phyloP scores from a whole-genome alignment of 2,329 filamentous ascomycete genomes.

The Xylaria sp. region DNA sequence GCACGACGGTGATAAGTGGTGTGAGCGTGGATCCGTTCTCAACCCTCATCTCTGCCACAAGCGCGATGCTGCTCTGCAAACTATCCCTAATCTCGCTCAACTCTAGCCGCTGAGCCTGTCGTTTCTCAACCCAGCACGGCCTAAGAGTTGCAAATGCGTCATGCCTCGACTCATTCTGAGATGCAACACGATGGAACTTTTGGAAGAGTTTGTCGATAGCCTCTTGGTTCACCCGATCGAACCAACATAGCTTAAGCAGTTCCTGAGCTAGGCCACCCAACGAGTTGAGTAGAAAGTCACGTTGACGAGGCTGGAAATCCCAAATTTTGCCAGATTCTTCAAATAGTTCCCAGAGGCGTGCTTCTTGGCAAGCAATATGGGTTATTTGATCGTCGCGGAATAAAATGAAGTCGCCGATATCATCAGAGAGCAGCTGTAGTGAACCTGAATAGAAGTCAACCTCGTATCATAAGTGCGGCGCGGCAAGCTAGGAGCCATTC shows the following conservation, averaged over 20 bases:
- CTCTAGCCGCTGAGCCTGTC: neutral
- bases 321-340: neutral
- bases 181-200: neutral
- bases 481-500: neutral
- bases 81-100: neutral
- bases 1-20: neutral
- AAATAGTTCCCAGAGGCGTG: neutral
- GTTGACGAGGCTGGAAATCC: neutral
- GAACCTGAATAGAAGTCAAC: neutral
- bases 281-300: neutral
- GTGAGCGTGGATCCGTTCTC: neutral
- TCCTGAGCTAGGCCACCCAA: neutral
- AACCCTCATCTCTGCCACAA: neutral
- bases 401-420: neutral
- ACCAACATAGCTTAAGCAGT: neutral
- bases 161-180: neutral
- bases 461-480: neutral
- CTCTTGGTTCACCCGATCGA: neutral
- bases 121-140: neutral
- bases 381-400: neutral
- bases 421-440: neutral
- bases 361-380: neutral
- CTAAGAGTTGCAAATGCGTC: neutral
- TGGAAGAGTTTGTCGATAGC: neutral
- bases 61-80: neutral